Conservation (phyloP, 352 stramenopile genomes). For the Phytophthora melonis region DNA sequence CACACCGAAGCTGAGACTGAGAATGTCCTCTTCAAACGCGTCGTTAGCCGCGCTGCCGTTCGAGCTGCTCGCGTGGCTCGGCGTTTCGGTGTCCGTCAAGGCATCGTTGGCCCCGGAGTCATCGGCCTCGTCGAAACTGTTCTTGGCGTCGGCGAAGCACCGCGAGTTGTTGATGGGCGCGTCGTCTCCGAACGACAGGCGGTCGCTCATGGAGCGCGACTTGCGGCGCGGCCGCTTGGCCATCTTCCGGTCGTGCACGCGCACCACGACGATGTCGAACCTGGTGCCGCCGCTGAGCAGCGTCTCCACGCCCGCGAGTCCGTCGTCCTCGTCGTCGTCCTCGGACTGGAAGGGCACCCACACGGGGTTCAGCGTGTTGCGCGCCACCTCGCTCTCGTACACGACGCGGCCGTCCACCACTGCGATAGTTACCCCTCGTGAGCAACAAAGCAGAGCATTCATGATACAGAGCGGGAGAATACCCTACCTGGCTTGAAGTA, state of each 20-base stretch:
- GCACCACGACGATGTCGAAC: slow-evolving; percentile 78
- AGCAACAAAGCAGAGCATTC: background rate
- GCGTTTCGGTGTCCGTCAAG: slow-evolving; percentile 34
- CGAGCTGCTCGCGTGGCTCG: slow-evolving; percentile 7
- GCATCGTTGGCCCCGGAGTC: slow-evolving; percentile 39
- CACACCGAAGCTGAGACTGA: slow-evolving; percentile 69
- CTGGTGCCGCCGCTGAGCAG: slow-evolving; percentile 59
- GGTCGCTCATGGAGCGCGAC: slow-evolving; percentile 52
- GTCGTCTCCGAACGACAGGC: slow-evolving; percentile 53
- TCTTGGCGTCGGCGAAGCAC: slow-evolving; percentile 45
- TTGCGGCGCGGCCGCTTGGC: slow-evolving; percentile 58
- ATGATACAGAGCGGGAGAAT: background rate
- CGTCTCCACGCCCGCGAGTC: slow-evolving; percentile 41
- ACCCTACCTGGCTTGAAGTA: slow-evolving; percentile 81
- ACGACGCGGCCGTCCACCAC: slow-evolving; percentile 73
- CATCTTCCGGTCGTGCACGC: slow-evolving; percentile 58
- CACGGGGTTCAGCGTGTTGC: slow-evolving; percentile 80
- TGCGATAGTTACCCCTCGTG: slow-evolving; percentile 21
- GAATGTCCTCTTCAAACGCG: slow-evolving; percentile 63
- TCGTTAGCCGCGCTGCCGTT: slow-evolving; percentile 14
- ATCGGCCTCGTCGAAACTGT: slow-evolving; percentile 45
- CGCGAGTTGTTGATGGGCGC: slow-evolving; percentile 55
- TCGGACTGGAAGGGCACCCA: slow-evolving; percentile 83
- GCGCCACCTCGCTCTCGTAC: slow-evolving; percentile 80
- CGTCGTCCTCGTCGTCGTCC: slow-evolving; percentile 36